Evolutionary conservation across 2,329 filamentous ascomycete genomes (phyloP).

Genomic region (Colletotrichum karsti): DNA sequence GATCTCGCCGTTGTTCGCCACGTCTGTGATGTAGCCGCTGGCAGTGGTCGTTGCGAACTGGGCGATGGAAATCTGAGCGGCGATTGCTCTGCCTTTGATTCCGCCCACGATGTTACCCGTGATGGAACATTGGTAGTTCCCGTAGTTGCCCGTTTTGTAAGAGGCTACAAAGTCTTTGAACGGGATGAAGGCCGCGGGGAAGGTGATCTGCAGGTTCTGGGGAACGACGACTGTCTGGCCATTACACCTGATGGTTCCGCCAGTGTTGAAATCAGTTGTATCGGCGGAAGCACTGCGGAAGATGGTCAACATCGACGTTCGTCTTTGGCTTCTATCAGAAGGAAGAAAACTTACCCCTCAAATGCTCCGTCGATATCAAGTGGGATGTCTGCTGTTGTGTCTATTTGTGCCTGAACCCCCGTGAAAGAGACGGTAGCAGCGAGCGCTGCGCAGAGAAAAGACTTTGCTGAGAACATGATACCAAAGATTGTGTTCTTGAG

Average conservation of each 20-base stretch:
- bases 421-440: neutral
- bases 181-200: constrained; percentile 30
- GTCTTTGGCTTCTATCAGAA: fast-evolving
- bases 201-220: constrained; percentile 31
- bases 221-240: constrained; percentile 28
- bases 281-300: constrained; percentile 19
- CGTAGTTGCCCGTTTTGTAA: neutral
- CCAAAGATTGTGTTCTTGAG: neutral
- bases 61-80: constrained; percentile 45
- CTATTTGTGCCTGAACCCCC: neutral
- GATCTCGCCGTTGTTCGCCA: constrained; percentile 43
- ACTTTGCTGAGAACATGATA: constrained; percentile 7
- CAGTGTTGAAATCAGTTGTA: constrained; percentile 23
- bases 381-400: constrained; percentile 6
- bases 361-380: constrained; percentile 27
- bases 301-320: neutral
- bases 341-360: neutral
- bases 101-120: constrained; percentile 47
- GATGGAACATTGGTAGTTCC: constrained; percentile 34
- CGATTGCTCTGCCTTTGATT: constrained; percentile 41
- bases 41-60: constrained; percentile 44
- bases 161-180: constrained; percentile 30
- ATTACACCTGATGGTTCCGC: constrained; percentile 28
- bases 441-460: constrained; percentile 7
- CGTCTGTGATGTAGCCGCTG: constrained; percentile 43